phyloP scores from a whole-genome alignment of 164 flowering plant genomes.

The Hamamelis virginiana region DNA sequence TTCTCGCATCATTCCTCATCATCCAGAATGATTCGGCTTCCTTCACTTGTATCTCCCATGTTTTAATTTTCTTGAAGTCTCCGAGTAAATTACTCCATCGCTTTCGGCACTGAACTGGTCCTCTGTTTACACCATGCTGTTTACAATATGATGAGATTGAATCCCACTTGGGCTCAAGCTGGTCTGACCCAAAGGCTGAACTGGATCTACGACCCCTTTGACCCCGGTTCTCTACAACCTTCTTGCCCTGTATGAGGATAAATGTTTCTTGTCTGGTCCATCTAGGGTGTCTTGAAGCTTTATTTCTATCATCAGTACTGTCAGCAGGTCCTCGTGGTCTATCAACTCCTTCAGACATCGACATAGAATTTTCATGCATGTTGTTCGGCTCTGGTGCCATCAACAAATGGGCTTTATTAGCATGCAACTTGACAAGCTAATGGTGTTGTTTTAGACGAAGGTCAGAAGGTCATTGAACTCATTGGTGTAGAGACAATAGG shows the following conservation, averaged over 20 bases:
- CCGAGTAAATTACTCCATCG: constrained; percentile 75
- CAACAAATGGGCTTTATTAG: neutral
- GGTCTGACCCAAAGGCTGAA: constrained; percentile 25
- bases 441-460: no score
- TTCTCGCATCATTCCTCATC: constrained; percentile 65
- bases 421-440: neutral
- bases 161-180: constrained; percentile 71
- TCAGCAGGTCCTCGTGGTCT: neutral
- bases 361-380: constrained; percentile 4
- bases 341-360: neutral
- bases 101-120: constrained; percentile 74
- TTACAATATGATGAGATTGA: constrained; percentile 61
- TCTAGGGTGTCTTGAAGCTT: constrained; percentile 60
- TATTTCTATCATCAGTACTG: constrained; percentile 25
- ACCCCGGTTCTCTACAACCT: constrained; percentile 55
- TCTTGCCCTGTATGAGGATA: constrained; percentile 69
- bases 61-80: constrained; percentile 65
- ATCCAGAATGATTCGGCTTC: constrained; percentile 60
- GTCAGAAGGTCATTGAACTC: no score
- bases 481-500: no score
- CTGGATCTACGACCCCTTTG: constrained; percentile 32
- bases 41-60: constrained; percentile 46
- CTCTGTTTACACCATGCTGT: constrained; percentile 61
- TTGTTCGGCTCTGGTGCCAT: neutral
- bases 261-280: constrained; percentile 78